Evolutionary conservation across 768 basidiomycete species (phyloP).

Genomic region (Tulasnella sp.): DNA sequence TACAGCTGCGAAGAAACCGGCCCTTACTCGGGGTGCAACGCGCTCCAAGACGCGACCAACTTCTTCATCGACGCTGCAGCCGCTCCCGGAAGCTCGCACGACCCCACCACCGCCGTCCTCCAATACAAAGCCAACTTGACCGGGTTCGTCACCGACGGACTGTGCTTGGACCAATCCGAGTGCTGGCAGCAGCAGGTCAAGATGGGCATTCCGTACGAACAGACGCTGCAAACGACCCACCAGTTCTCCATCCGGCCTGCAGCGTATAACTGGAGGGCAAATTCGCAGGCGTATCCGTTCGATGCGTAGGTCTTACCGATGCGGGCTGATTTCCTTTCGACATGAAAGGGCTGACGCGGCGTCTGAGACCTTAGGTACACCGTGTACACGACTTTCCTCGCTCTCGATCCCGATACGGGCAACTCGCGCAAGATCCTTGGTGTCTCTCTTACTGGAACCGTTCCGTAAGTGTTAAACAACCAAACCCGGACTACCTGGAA

Average conservation of each 20-base stretch:
- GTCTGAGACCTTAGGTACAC: background rate
- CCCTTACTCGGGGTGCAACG: background rate
- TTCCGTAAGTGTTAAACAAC: background rate
- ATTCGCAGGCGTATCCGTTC: conserved; percentile 4
- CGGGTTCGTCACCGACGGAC: conserved; percentile 3
- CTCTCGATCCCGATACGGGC: background rate
- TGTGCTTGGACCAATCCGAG: background rate
- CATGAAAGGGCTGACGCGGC: background rate
- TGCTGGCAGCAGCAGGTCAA: background rate
- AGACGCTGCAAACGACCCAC: background rate
- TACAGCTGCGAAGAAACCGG: background rate
- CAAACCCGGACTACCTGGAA: background rate
- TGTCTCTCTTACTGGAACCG: background rate
- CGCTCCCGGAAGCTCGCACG: background rate
- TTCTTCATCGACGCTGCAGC: background rate
- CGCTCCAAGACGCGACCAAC: background rate
- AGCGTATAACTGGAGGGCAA: background rate
- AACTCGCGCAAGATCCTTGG: background rate
- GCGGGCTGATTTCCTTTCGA: background rate
- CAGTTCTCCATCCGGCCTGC: background rate
- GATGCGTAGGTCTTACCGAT: background rate
- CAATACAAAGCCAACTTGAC: conserved; percentile 8
- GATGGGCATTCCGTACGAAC: background rate
- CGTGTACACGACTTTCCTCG: background rate
- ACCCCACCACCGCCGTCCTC: background rate